These are phyloP conservation scores for Kluyveromyces nonfermentans DNA, from an alignment of 805 yeast species.

Conservation along the genomic window DNA sequence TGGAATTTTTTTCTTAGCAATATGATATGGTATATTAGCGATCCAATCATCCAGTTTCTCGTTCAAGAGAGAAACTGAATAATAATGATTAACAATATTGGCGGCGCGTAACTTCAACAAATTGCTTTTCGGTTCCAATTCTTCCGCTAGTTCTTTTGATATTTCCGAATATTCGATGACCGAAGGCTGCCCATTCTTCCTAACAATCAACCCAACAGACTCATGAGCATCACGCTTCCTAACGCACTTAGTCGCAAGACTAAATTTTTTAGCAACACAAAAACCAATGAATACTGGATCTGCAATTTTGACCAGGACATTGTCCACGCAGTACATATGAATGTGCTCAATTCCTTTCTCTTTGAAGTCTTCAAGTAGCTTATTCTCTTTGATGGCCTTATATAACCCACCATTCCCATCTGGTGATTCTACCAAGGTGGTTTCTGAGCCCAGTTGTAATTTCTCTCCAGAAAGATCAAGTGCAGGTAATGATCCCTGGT, in stretches of 20 bases:
- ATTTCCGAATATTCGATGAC: slow-evolving; percentile 96
- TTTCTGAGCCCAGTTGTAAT: slow-evolving; percentile 50
- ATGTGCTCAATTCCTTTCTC: slow-evolving; percentile 70
- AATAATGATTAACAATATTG: slow-evolving; percentile 94
- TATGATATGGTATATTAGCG: slow-evolving; percentile 76
- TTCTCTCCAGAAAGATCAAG: slow-evolving; percentile 59
- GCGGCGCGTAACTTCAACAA: slow-evolving; percentile 81
- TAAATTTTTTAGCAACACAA: slow-evolving; percentile 55
- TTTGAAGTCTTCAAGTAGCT: slow-evolving; percentile 58
- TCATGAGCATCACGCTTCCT: slow-evolving; percentile 83
- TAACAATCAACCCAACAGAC: slow-evolving; percentile 85
- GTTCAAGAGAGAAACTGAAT: slow-evolving; percentile 65
- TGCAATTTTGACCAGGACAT: slow-evolving; percentile 82
- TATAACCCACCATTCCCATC: slow-evolving; percentile 98
- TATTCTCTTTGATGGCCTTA: slow-evolving; percentile 61
- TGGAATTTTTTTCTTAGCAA: slow-evolving; percentile 86
- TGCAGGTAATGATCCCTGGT: slow-evolving; percentile 95
- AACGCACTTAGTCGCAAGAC: slow-evolving; percentile 88
- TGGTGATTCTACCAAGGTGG: slow-evolving; percentile 70
- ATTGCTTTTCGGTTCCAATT: slow-evolving; percentile 46
- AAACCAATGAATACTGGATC: slow-evolving; percentile 85
- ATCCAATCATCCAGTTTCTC: slow-evolving; percentile 61
- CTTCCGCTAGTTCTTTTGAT: slow-evolving; percentile 59
- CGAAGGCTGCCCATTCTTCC: slow-evolving; percentile 59
- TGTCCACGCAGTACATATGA: slow-evolving; percentile 97